Evolutionary conservation across 2,329 filamentous ascomycete species (phyloP).

Genomic region (Curvularia spicifera): DNA sequence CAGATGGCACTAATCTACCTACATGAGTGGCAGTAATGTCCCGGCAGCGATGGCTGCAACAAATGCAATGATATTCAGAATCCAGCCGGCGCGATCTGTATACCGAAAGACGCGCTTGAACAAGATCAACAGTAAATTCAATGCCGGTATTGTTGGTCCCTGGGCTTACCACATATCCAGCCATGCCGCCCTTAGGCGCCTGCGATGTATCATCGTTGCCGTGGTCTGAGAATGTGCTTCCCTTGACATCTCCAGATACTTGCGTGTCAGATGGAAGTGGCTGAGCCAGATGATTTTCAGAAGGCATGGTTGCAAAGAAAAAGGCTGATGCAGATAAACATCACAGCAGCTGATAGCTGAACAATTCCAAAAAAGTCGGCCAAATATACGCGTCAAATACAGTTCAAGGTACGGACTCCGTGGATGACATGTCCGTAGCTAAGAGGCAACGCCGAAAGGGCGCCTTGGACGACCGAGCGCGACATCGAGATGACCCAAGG

Average conservation of each 20-base stretch:
- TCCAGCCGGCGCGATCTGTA: constrained; percentile 42
- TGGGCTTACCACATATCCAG: constrained; percentile 34
- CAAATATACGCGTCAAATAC: not conserved
- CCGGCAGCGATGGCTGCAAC: constrained; percentile 53
- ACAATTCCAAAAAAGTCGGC: not conserved
- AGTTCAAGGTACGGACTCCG: not conserved
- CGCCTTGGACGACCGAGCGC: not conserved
- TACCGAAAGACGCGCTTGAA: constrained; percentile 46
- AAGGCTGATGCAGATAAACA: not conserved
- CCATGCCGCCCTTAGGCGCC: constrained; percentile 25
- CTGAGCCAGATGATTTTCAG: constrained; percentile 13
- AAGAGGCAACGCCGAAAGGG: not conserved
- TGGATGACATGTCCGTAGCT: not conserved
- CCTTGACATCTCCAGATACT: constrained; percentile 15
- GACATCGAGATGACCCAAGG: not conserved
- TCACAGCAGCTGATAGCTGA: not conserved
- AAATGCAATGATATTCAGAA: constrained; percentile 40
- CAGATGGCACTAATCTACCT: not conserved
- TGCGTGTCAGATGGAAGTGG: constrained; percentile 1
- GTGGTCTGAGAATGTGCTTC: not conserved
- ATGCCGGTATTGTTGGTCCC: not conserved
- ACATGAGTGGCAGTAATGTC: constrained; percentile 56
- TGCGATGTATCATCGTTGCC: not conserved
- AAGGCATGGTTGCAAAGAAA: constrained; percentile 16
- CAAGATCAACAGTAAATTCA: not conserved